A percentile compares a stretch with the other conserved stretches of the same genome.
phyloP scores from a whole-genome alignment of 1,284 basidiomycete species.

The Apiotrichum domesticum region DNA sequence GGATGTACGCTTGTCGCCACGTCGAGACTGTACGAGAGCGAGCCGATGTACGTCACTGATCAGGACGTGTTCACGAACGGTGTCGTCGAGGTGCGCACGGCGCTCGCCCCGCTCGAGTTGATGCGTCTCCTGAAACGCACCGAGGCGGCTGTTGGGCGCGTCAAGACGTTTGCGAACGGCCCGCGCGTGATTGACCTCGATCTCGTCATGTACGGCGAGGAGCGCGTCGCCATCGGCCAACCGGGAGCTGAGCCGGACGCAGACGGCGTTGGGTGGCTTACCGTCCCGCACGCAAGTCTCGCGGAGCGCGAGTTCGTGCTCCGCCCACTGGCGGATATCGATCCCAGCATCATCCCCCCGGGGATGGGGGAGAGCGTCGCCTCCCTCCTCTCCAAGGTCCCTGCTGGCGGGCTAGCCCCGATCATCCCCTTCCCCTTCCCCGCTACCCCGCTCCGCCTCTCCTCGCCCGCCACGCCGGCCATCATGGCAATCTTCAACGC shows the following conservation, averaged over 20 bases:
- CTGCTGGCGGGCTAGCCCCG: conserved; percentile 56
- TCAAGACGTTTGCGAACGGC: conserved; percentile 74
- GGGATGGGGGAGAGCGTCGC: conserved; percentile 51
- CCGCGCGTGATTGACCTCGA: conserved; percentile 90
- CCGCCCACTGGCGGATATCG: conserved; percentile 68
- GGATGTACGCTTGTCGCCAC: conserved; percentile 61
- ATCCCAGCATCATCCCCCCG: conserved; percentile 62
- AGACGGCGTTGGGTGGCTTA: conserved; percentile 53
- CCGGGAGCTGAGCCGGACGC: conserved; percentile 51
- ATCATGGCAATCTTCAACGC: conserved; percentile 93
- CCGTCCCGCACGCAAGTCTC: conserved; percentile 77
- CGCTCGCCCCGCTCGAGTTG: conserved; percentile 59
- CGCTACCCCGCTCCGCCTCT: conserved; percentile 54
- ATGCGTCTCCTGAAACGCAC: conserved; percentile 67
- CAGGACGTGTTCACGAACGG: conserved; percentile 89
- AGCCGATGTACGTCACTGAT: conserved; percentile 91
- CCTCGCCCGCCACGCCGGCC: conserved; percentile 50
- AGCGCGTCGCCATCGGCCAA: conserved; percentile 55
- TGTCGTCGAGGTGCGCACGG: conserved; percentile 78
- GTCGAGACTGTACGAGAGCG: conserved; percentile 88
- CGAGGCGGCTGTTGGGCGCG: conserved; percentile 72
- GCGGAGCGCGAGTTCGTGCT: conserved; percentile 87
- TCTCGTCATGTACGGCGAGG: conserved; percentile 70
- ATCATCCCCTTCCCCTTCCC: conserved; percentile 39
- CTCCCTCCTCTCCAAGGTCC: conserved; percentile 50